Evolutionary conservation across 2,329 filamentous ascomycete species (phyloP).

Genomic region (Byssoonygena ceratinophila): DNA sequence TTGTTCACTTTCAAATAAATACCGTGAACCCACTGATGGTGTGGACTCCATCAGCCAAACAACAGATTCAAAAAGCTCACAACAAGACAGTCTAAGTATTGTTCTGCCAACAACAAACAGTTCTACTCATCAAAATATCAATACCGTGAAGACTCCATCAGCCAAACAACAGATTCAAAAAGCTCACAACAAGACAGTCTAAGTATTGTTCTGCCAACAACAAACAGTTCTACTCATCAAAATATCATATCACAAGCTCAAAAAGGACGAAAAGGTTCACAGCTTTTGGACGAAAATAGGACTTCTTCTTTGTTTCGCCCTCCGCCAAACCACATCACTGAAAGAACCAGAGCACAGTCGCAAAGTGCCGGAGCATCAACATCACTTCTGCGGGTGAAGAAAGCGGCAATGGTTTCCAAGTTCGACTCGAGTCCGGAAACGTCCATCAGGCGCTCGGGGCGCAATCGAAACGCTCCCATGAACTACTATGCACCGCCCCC

Average conservation of each 20-base stretch:
- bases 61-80: background rate
- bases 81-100: background rate
- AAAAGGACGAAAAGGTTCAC: background rate
- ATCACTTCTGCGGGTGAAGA: too few relatives aligned
- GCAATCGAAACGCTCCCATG: slow-evolving; percentile 21
- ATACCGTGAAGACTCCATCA: background rate
- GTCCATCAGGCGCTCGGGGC: slow-evolving; percentile 20
- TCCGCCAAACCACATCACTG: background rate
- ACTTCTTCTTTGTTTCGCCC: background rate
- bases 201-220: background rate
- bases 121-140: background rate
- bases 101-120: background rate
- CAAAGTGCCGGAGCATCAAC: too few relatives aligned
- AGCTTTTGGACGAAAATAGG: background rate
- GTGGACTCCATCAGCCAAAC: background rate
- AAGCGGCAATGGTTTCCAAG: slow-evolving; percentile 6
- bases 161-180: background rate
- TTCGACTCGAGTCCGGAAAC: background rate
- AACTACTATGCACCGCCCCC: slow-evolving; percentile 25
- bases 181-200: background rate
- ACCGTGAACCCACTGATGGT: background rate
- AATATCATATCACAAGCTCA: background rate
- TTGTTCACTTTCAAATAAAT: background rate
- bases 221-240: background rate
- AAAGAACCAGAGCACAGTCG: background rate